Evolutionary conservation across 768 basidiomycete genomes (phyloP).

Genomic region (Panellus pusillus): DNA sequence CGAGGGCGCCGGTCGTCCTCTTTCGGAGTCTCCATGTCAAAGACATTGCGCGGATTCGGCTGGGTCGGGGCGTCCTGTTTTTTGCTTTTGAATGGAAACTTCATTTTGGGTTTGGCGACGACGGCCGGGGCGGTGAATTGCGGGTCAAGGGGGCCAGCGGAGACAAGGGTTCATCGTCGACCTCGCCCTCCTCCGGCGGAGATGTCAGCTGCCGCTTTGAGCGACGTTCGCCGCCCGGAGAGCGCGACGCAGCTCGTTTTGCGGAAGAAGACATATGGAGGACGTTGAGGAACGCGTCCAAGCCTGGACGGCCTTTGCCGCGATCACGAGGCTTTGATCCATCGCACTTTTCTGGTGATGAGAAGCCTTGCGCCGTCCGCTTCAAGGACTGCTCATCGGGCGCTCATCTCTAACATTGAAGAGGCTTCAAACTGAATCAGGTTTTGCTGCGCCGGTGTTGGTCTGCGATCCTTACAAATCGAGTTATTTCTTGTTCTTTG

Average conservation of each 20-base stretch:
- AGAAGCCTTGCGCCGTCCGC: too few species aligned
- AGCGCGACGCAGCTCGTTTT: conserved; percentile 62
- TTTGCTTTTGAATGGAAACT: conserved; percentile 80
- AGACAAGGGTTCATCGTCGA: conserved; percentile 54
- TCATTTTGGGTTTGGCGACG: conserved; percentile 39
- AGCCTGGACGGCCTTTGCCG: too few species aligned
- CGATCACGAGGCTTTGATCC: too few species aligned
- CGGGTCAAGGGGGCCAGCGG: conserved; percentile 30
- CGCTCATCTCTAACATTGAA: too few species aligned
- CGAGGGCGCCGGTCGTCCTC: conserved; percentile 46
- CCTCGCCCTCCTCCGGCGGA: conserved; percentile 75
- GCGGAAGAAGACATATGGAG: conserved; percentile 26
- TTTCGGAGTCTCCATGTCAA: conserved; percentile 24
- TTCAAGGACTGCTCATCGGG: too few species aligned
- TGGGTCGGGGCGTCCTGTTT: conserved; percentile 36
- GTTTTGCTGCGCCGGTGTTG: too few species aligned
- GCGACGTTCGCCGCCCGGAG: conserved; percentile 49
- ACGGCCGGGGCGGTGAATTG: conserved; percentile 30
- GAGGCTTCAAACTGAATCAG: too few species aligned
- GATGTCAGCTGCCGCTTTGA: conserved; percentile 59
- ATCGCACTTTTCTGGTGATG: too few species aligned
- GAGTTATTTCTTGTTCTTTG: too few species aligned
- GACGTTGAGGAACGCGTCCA: too few species aligned
- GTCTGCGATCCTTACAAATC: too few species aligned
- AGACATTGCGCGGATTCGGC: conserved; percentile 22